phyloP scores from a whole-genome alignment of 202 grass and related monocot species.

The Zizania palustris region DNA sequence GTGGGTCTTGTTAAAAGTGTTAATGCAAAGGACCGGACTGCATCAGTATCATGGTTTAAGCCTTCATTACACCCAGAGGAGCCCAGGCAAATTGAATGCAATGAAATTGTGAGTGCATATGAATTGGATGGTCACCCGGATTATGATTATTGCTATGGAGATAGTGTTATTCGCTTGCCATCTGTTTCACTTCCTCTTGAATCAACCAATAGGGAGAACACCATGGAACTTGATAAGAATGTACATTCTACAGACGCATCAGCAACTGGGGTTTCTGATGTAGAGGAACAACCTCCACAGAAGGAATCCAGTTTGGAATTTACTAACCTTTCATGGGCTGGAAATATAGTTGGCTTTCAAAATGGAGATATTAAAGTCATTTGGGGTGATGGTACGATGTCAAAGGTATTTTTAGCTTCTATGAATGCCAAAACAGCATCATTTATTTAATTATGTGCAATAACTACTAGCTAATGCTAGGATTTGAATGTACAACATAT shows the following conservation, averaged over 20 bases:
- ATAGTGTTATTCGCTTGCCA: conserved; percentile 84
- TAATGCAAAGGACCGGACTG: conserved; percentile 79
- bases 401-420: conserved; percentile 62
- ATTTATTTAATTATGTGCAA: conserved; percentile 42
- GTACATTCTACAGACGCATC: conserved; percentile 42
- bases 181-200: conserved; percentile 64
- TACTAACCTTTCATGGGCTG: conserved; percentile 78
- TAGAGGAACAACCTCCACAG: conserved; percentile 48
- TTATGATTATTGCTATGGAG: conserved; percentile 97
- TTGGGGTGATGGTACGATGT: conserved; percentile 75
- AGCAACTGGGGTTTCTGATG: conserved; percentile 25
- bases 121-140: conserved; percentile 91
- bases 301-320: conserved; percentile 47
- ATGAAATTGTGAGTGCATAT: conserved; percentile 91
- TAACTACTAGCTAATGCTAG: conserved; percentile 11
- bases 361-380: conserved; percentile 84
- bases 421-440: conserved; percentile 3
- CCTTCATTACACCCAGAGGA: conserved; percentile 50
- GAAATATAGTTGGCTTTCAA: conserved; percentile 78
- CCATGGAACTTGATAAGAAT: conserved; percentile 51
- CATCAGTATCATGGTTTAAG: conserved; percentile 82
- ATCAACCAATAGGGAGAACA: conserved; percentile 39
- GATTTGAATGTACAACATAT: too few species aligned
- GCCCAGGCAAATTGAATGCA: conserved; percentile 55
- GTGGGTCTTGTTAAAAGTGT: conserved; percentile 76